These are phyloP conservation scores for Clitopilus passeckerianus DNA, from an alignment of 768 basidiomycete species.

Conservation along the genomic window DNA sequence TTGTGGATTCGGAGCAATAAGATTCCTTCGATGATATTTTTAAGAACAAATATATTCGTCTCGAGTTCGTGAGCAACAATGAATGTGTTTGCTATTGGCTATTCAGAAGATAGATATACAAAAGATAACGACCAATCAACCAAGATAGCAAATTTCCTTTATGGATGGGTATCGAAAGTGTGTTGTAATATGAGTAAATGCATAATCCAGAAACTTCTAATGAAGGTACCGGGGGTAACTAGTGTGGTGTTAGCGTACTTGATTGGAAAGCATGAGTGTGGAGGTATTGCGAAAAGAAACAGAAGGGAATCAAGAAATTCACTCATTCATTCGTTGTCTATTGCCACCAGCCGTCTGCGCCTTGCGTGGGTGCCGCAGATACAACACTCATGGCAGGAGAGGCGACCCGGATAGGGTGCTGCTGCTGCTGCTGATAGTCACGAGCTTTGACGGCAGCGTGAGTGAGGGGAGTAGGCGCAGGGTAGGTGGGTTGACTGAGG, in stretches of 20 bases:
- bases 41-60: neutral
- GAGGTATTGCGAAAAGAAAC: neutral
- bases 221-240: slow-evolving; percentile 4
- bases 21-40: slow-evolving; percentile 9
- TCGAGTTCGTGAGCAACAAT: neutral
- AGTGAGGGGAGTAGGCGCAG: slow-evolving; percentile 10
- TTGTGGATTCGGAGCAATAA: slow-evolving; percentile 22
- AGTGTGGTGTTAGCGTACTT: neutral
- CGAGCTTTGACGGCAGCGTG: slow-evolving; percentile 31
- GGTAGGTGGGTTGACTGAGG: slow-evolving; percentile 10
- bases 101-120: neutral
- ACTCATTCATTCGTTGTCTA: slow-evolving; percentile 21
- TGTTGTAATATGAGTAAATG: neutral
- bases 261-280: neutral
- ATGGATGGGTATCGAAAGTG: neutral
- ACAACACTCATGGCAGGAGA: slow-evolving; percentile 78
- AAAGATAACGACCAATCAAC: neutral
- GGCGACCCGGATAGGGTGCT: slow-evolving; percentile 32
- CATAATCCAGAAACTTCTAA: neutral
- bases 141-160: neutral
- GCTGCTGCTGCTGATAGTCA: slow-evolving; percentile 12
- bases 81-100: neutral
- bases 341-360: slow-evolving; percentile 77
- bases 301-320: neutral
- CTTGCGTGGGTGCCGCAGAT: slow-evolving; percentile 66